A percentile compares a stretch with the other conserved stretches of the same genome.
Evolutionary conservation across 441 rosid genomes (phyloP).

Genomic region (Gossypium gossypioides): DNA sequence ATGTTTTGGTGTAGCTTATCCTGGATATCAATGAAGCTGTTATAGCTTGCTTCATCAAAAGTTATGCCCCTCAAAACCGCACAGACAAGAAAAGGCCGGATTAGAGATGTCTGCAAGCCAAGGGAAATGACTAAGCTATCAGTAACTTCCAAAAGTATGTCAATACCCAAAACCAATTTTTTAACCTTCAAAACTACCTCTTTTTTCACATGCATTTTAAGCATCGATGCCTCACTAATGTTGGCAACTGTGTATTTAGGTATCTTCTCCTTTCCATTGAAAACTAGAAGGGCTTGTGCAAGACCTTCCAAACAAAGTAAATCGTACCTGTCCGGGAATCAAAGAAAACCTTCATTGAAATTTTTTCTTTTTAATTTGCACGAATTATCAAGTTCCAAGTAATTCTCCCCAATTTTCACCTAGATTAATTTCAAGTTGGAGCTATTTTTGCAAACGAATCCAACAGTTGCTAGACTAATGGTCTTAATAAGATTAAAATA

Average conservation of each 20-base stretch:
- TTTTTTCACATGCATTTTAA: conserved; percentile 59
- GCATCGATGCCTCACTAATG: conserved; percentile 41
- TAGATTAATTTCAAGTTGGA: background rate
- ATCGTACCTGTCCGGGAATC: conserved; percentile 51
- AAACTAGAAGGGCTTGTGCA: conserved; percentile 76
- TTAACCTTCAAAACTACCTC: conserved; percentile 38
- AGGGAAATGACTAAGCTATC: background rate
- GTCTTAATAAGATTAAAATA: background rate
- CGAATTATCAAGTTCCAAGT: background rate
- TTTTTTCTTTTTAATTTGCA: background rate
- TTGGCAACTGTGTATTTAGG: conserved; percentile 46
- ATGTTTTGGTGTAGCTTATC: conserved; percentile 95
- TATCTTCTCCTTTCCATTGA: conserved; percentile 49
- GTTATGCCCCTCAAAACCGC: conserved; percentile 73
- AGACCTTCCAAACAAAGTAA: conserved; percentile 94
- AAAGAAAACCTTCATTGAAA: background rate
- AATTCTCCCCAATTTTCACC: conserved; percentile 1
- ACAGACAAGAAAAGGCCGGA: conserved; percentile 73
- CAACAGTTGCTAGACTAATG: background rate
- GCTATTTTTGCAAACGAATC: background rate
- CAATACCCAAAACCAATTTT: conserved; percentile 1
- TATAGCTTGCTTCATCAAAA: conserved; percentile 77
- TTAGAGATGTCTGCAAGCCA: conserved; percentile 46
- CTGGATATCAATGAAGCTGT: conserved; percentile 95
- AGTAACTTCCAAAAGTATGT: background rate